phyloP scores from a whole-genome alignment of 1,284 basidiomycete genomes.

The Laetiporus sulphureus region DNA sequence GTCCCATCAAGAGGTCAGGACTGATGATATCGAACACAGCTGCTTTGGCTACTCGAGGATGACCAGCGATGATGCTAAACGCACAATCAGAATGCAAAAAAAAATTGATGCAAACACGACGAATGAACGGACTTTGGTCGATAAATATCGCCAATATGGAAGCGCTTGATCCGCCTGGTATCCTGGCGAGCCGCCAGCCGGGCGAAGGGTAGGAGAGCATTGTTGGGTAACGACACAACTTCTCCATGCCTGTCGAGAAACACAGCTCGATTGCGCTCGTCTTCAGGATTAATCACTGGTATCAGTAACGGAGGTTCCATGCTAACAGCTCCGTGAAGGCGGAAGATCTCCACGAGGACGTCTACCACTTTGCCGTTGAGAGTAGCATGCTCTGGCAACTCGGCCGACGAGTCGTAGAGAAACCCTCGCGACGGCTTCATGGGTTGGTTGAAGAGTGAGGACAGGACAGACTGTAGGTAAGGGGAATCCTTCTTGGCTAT shows the following conservation, averaged over 20 bases:
- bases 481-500: conserved; percentile 68
- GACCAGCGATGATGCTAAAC: conserved; percentile 54
- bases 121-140: conserved; percentile 57
- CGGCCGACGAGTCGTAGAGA: conserved; percentile 73
- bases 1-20: conserved; percentile 54
- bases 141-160: conserved; percentile 76
- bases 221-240: conserved; percentile 74
- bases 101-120: conserved; percentile 8
- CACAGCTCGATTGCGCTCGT: conserved; percentile 56
- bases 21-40: conserved; percentile 79
- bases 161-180: conserved; percentile 82
- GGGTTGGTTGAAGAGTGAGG: conserved; percentile 65
- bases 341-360: conserved; percentile 71
- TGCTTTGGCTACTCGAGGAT: conserved; percentile 63
- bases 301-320: conserved; percentile 80
- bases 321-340: conserved; percentile 86
- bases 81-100: conserved; percentile 3
- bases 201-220: conserved; percentile 79
- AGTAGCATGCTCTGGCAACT: conserved; percentile 61
- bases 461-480: conserved; percentile 64
- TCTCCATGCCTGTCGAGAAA: conserved; percentile 84
- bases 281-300: conserved; percentile 58
- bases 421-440: conserved; percentile 65
- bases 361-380: conserved; percentile 77
- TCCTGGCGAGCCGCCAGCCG: conserved; percentile 73